phyloP scores from a whole-genome alignment of 2,329 filamentous ascomycete species.

The Penicillium sp. region DNA sequence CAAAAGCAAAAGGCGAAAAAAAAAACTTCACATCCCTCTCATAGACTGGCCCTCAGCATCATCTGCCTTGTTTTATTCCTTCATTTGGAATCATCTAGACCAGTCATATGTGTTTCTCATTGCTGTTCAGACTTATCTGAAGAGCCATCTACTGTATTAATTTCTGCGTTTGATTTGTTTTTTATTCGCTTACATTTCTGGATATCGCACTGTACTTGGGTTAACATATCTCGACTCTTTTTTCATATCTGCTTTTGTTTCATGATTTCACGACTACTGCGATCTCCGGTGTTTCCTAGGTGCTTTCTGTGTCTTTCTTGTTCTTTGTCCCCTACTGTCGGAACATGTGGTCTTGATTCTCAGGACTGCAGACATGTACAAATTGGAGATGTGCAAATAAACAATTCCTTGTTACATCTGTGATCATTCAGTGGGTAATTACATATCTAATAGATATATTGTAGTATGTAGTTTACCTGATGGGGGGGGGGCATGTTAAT shows the following conservation, averaged over 20 bases:
- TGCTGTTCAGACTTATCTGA: constrained; percentile 1
- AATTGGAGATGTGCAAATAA: constrained; percentile 23
- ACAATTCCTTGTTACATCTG: not conserved
- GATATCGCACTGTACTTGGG: not conserved
- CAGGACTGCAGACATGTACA: constrained; percentile 14
- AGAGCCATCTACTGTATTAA: constrained; percentile 22
- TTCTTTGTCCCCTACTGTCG: constrained; percentile 8
- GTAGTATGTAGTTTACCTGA: not conserved
- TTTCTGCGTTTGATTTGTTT: constrained; percentile 15
- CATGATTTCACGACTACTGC: constrained; percentile 17
- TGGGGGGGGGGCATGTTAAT: not conserved
- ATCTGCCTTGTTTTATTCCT: constrained; percentile 6
- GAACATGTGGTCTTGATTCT: not conserved
- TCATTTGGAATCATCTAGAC: constrained; percentile 18
- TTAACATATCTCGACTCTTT: constrained; percentile 2
- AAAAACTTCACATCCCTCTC: constrained; percentile 5
- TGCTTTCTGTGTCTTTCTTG: constrained; percentile 7
- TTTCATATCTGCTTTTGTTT: constrained; percentile 3
- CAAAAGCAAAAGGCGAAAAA: constrained; percentile 5
- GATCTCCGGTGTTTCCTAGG: constrained; percentile 10
- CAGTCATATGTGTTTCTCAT: constrained; percentile 11
- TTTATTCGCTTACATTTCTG: constrained; percentile 1
- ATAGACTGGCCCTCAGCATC: constrained; percentile 18
- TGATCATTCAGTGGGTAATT: not conserved
- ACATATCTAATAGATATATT: not conserved